phyloP scores from a whole-genome alignment of 192 early-diverging fungal species.

The Coemansia sp. region DNA sequence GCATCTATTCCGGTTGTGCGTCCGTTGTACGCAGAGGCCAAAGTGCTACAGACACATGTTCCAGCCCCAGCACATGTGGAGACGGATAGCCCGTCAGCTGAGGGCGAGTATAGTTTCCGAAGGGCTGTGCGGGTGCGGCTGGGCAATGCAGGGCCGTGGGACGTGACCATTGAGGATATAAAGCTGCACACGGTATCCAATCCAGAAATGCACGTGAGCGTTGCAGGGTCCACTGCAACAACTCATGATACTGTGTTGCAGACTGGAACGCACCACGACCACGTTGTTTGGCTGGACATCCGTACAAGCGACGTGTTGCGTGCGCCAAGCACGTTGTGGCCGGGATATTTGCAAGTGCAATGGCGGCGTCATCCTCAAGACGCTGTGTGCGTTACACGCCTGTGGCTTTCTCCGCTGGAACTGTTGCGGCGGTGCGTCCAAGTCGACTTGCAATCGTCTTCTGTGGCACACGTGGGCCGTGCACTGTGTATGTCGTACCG shows the following conservation, averaged over 20 bases:
- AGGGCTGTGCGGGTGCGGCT: constrained; percentile 29
- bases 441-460: constrained; percentile 13
- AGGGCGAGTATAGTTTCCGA: constrained; percentile 35
- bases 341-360: constrained; percentile 25
- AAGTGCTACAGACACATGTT: constrained; percentile 16
- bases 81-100: neutral
- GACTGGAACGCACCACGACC: constrained; percentile 11
- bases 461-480: constrained; percentile 39
- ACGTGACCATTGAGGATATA: constrained; percentile 9
- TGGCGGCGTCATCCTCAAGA: constrained; percentile 23
- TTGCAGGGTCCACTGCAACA: constrained; percentile 14
- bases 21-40: constrained; percentile 18
- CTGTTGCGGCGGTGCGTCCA: constrained; percentile 22
- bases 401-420: constrained; percentile 34
- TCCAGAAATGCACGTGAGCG: constrained; percentile 5
- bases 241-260: neutral
- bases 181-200: constrained; percentile 22
- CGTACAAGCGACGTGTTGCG: constrained; percentile 27
- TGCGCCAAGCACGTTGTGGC: constrained; percentile 16
- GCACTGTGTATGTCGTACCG: constrained; percentile 23
- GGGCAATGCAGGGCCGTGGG: constrained; percentile 34
- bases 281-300: constrained; percentile 44
- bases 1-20: constrained; percentile 22
- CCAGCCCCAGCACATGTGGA: constrained; percentile 9
- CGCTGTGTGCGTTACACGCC: constrained; percentile 1